Conservation (phyloP, 2,329 filamentous ascomycete genomes). For the Thielaviopsis punctulata region DNA sequence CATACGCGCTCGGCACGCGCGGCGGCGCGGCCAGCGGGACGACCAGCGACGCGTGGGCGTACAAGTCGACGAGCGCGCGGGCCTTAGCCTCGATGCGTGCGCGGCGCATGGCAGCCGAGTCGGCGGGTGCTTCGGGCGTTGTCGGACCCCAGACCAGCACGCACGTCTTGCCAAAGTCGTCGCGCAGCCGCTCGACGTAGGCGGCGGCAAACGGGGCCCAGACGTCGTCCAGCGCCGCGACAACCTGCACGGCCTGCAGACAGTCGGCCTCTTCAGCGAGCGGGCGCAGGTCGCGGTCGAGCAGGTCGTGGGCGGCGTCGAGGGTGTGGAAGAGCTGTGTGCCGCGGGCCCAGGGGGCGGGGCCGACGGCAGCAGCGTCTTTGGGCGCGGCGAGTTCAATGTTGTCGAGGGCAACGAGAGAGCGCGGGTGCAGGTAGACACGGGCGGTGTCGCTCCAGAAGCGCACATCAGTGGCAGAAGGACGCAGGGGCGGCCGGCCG, state of each 20-base stretch:
- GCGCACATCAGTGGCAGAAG: constrained; percentile 56
- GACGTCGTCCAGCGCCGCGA: constrained; percentile 55
- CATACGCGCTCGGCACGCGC: constrained; percentile 30
- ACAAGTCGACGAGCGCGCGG: constrained; percentile 50
- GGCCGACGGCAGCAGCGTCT: constrained; percentile 59
- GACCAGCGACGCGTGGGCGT: constrained; percentile 56
- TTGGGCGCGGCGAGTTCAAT: constrained; percentile 37
- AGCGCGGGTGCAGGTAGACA: constrained; percentile 80
- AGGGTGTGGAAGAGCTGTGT: constrained; percentile 57
- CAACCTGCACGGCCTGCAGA: constrained; percentile 71
- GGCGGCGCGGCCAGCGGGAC: constrained; percentile 53
- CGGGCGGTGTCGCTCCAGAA: constrained; percentile 96
- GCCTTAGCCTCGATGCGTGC: constrained; percentile 58
- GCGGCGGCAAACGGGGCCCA: constrained; percentile 63
- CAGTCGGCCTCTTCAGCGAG: constrained; percentile 90
- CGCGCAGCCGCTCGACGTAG: constrained; percentile 62
- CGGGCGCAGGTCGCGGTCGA: constrained; percentile 76
- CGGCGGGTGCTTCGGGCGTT: constrained; percentile 22
- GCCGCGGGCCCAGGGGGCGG: constrained; percentile 63
- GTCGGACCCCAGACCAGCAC: constrained; percentile 81
- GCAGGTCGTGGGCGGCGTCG: constrained; percentile 65
- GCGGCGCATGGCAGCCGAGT: constrained; percentile 17
- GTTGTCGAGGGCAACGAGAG: constrained; percentile 72
- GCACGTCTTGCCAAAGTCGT: constrained; percentile 78
- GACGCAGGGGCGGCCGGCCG: constrained; percentile 42